phyloP scores from a whole-genome alignment of 805 yeast species.

The Phaffomyces antillensis region DNA sequence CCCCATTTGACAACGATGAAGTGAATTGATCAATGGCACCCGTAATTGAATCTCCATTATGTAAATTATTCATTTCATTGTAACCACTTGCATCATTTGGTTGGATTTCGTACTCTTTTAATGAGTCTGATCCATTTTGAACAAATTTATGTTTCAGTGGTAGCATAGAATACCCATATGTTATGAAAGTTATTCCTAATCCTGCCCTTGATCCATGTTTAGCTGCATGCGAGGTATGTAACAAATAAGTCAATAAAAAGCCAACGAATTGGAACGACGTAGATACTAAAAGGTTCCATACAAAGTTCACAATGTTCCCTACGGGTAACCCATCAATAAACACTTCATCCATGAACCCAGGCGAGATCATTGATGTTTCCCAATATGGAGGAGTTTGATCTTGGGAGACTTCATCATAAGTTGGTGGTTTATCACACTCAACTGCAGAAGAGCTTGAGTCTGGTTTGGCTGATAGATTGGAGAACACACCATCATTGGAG shows the following conservation, averaged over 20 bases:
- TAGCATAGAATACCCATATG: constrained; percentile 54
- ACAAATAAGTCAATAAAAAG: constrained; percentile 77
- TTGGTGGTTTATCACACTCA: constrained; percentile 58
- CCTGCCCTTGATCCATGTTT: constrained; percentile 94
- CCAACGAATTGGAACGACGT: constrained; percentile 94
- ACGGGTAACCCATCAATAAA: constrained; percentile 95
- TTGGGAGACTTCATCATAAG: constrained; percentile 91
- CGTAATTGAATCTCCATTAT: constrained; percentile 6
- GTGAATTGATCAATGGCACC: constrained; percentile 22
- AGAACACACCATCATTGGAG: constrained; percentile 79
- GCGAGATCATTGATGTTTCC: constrained; percentile 81
- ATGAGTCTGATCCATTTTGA: constrained; percentile 12
- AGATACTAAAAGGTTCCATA: constrained; percentile 86
- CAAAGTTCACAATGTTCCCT: constrained; percentile 79
- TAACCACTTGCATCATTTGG: constrained; percentile 50
- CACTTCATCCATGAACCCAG: constrained; percentile 76
- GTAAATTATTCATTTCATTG: not conserved
- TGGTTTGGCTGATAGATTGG: constrained; percentile 88
- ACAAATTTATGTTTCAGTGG: constrained; percentile 32
- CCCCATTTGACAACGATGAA: constrained; percentile 16
- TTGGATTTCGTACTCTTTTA: constrained; percentile 33
- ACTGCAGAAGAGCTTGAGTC: constrained; percentile 29
- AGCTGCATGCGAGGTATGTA: constrained; percentile 96
- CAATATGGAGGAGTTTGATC: constrained; percentile 96
- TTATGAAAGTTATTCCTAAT: constrained; percentile 74